Conservation (phyloP, 2,329 filamentous ascomycete genomes). For the Fusarium mangiferae region DNA sequence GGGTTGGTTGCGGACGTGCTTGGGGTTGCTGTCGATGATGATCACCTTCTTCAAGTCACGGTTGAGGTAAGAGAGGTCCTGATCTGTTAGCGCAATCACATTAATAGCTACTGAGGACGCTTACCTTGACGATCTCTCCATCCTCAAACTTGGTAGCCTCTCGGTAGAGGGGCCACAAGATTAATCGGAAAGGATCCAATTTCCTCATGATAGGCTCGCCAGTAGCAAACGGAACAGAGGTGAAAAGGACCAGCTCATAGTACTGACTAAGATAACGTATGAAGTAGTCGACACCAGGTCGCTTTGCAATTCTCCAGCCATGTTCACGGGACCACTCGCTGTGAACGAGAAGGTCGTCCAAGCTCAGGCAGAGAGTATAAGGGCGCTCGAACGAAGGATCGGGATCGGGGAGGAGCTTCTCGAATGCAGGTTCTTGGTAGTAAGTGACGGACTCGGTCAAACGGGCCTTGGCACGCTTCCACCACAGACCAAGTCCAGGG, state of each 20-base stretch:
- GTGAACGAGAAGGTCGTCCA: constrained; percentile 94
- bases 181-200: constrained; percentile 92
- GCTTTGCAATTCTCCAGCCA: constrained; percentile 94
- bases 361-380: constrained; percentile 89
- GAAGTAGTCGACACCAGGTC: constrained; percentile 97
- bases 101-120: constrained; percentile 13
- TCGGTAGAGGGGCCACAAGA: constrained; percentile 93
- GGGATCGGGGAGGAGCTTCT: constrained; percentile 87
- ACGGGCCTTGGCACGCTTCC: constrained; percentile 80
- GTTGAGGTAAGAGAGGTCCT: constrained; percentile 98
- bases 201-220: constrained; percentile 92
- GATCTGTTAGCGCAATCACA: constrained; percentile 19
- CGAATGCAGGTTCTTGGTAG: constrained; percentile 95
- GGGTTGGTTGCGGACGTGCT: constrained; percentile 89
- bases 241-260: constrained; percentile 97
- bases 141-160: constrained; percentile 98
- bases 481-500: constrained; percentile 81
- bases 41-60: constrained; percentile 95
- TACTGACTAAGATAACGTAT: constrained; percentile 96
- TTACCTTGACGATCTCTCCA: constrained; percentile 94
- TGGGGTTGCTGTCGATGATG: constrained; percentile 86
- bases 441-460: constrained; percentile 82
- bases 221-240: constrained; percentile 83
- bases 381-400: constrained; percentile 84
- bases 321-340: constrained; percentile 95